These are phyloP conservation scores for Botrytis cinerea DNA, from an alignment of 2,329 filamentous ascomycete genomes.

Conservation along the genomic window DNA sequence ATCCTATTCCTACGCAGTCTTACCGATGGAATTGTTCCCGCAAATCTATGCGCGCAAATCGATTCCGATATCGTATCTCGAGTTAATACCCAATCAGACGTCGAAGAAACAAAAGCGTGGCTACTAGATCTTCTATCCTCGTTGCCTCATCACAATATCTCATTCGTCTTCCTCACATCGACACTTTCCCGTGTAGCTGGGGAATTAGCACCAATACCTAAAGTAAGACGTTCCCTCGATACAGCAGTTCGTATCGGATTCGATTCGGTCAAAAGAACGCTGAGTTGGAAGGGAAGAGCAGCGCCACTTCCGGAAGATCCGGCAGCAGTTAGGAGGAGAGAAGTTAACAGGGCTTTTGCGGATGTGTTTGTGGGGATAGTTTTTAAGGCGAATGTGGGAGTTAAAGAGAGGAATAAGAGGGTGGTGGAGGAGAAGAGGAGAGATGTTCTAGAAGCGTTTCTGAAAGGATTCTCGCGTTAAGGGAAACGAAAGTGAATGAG, in stretches of 20 bases:
- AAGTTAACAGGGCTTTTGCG: slow-evolving; percentile 62
- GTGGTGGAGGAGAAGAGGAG: slow-evolving; percentile 63
- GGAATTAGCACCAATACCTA: slow-evolving; percentile 52
- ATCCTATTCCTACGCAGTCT: slow-evolving; percentile 74
- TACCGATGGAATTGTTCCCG: slow-evolving; percentile 75
- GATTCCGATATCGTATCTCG: slow-evolving; percentile 55
- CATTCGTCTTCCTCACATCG: slow-evolving; percentile 82
- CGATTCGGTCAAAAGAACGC: slow-evolving; percentile 32
- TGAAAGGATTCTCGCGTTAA: slow-evolving; percentile 41
- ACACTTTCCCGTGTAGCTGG: slow-evolving; percentile 65
- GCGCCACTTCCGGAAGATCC: slow-evolving; percentile 47
- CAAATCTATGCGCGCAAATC: slow-evolving; percentile 68
- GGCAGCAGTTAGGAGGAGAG: slow-evolving; percentile 55
- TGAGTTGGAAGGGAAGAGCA: slow-evolving; percentile 37
- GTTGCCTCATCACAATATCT: slow-evolving; percentile 79
- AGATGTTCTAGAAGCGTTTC: slow-evolving; percentile 70
- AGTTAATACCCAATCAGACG: slow-evolving; percentile 47
- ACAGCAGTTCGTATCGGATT: slow-evolving; percentile 34
- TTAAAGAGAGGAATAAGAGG: slow-evolving; percentile 57
- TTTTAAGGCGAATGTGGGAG: slow-evolving; percentile 53
- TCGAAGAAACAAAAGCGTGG: slow-evolving; percentile 58
- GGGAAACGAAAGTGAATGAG: accelerated
- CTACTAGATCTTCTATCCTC: slow-evolving; percentile 74
- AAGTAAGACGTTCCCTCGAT: slow-evolving; percentile 25
- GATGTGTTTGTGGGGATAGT: slow-evolving; percentile 65